Conservation (phyloP, 306 rosid genomes). For the Begonia fuchsioides region DNA sequence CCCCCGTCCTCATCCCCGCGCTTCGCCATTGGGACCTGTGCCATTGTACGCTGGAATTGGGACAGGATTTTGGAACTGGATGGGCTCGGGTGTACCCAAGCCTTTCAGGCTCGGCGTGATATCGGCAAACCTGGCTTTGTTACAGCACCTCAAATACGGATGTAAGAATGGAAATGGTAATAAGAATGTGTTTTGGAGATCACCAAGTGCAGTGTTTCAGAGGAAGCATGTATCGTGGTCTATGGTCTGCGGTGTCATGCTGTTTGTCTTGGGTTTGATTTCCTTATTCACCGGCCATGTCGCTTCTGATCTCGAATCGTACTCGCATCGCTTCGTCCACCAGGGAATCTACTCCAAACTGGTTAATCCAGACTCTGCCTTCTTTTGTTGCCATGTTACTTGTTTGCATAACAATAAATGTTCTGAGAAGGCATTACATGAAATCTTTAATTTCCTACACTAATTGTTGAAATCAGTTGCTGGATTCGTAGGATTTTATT, state of each 20-base stretch:
- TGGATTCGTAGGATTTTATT: background rate
- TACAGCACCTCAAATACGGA: conserved; percentile 33
- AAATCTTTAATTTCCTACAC: background rate
- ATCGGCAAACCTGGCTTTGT: conserved; percentile 54
- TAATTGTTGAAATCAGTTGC: background rate
- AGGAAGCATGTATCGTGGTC: conserved; percentile 53
- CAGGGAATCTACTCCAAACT: conserved; percentile 36
- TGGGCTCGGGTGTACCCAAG: conserved; percentile 47
- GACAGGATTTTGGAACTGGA: conserved; percentile 14
- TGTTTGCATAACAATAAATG: background rate
- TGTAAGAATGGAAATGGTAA: conserved; percentile 1
- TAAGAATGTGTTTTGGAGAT: conserved; percentile 41
- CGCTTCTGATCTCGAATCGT: conserved; percentile 92
- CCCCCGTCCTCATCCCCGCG: background rate
- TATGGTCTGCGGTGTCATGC: conserved; percentile 69
- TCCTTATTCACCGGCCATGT: conserved; percentile 88
- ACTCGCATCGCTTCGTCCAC: conserved; percentile 56
- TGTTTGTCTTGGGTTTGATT: conserved; percentile 69
- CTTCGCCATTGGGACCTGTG: conserved; percentile 11
- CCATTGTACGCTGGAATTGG: conserved; percentile 12
- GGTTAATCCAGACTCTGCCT: conserved; percentile 17
- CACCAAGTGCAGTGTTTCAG: conserved; percentile 20
- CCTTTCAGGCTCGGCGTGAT: too few species aligned
- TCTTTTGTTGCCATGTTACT: conserved; percentile 1
- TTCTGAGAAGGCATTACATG: background rate